Conservation (phyloP, 306 rosid genomes). For the Purshia tridentata region DNA sequence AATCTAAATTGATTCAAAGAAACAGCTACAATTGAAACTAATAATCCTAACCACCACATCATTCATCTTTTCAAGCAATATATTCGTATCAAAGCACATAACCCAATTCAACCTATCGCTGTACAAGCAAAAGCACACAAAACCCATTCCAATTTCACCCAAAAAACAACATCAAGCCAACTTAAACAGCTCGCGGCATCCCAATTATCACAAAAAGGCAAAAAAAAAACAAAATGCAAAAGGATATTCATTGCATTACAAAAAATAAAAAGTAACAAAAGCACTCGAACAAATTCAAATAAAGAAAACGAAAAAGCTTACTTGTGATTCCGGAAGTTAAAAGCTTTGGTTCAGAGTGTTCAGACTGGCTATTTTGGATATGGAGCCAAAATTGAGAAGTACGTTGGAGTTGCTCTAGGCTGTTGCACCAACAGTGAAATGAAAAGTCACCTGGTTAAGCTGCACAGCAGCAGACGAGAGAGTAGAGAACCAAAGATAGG, state of each 20-base stretch:
- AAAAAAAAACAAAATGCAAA: neutral
- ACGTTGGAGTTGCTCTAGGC: neutral
- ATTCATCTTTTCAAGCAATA: neutral
- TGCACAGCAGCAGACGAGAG: neutral
- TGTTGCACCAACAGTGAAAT: too few species aligned
- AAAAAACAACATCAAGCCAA: neutral
- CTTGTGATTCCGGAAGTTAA: neutral
- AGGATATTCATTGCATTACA: neutral
- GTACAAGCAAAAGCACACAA: neutral
- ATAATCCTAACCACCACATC: neutral
- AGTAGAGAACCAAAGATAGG: neutral
- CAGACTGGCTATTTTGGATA: neutral
- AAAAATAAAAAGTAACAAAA: too few species aligned
- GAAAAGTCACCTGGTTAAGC: too few species aligned
- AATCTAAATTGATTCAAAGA: neutral
- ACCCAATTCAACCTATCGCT: neutral
- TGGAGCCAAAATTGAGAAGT: neutral
- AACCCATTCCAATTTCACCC: constrained; percentile 4
- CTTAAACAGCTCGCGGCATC: neutral
- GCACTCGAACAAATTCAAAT: neutral
- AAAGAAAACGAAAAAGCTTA: neutral
- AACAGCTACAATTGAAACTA: neutral
- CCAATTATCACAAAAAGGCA: neutral
- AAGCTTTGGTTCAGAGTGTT: neutral
- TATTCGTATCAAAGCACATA: neutral